Base-by-base conservation (phyloP, 495 filamentous ascomycete species). In the Neurospora cerealis region DNA sequence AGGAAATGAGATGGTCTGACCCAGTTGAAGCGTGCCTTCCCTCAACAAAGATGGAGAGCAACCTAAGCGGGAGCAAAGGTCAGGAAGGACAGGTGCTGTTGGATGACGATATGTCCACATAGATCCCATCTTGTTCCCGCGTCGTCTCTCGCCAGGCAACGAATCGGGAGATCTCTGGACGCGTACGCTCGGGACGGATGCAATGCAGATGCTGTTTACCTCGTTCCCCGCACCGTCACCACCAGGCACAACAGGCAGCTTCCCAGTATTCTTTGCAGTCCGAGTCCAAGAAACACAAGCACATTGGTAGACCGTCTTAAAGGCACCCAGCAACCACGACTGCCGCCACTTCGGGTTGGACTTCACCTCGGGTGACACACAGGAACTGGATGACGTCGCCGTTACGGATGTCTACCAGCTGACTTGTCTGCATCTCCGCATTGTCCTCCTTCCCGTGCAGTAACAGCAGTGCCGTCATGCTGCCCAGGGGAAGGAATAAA, bases 381-480 rank as follows among this genome's bases (percentile, higher is more conserved):
- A 19, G 21, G 21, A 75, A 74, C 28, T 75, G 28, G 44, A 79
- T 80, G 79, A 80, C 79, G 79, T 80, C 79, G 77, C 41, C 73
- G 74, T 80, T 79, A 77, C 41, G 70, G 36, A 38, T 38, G 24
- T 28, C 15, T 38, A 70, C 73, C 75, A 71, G 75, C 70, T 77
- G 75, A 77, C 74, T 70, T 42, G 19, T 21, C 10, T n/a, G 28
- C 54, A 66, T 36, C 54, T 66, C 54, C 54, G 54, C 54, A 66
- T 66, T 66, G 54, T 66, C 54, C 54, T 66, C 54, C 28, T 66
- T 66, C 28, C 7, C 54, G 6, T 36, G 24, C 54, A 66, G 54
- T 2, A 9, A 2, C 24, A 62, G 13, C 24, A 66, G 6, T 66
- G 28, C 28, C 28, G 28, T 66, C 54, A 66, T 66, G 54, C 8